A percentile compares a stretch with the other conserved stretches of the same genome.
These are phyloP conservation scores for Ceratocystis variospora DNA, from an alignment of 2,329 filamentous ascomycete species.

Conservation along the genomic window DNA sequence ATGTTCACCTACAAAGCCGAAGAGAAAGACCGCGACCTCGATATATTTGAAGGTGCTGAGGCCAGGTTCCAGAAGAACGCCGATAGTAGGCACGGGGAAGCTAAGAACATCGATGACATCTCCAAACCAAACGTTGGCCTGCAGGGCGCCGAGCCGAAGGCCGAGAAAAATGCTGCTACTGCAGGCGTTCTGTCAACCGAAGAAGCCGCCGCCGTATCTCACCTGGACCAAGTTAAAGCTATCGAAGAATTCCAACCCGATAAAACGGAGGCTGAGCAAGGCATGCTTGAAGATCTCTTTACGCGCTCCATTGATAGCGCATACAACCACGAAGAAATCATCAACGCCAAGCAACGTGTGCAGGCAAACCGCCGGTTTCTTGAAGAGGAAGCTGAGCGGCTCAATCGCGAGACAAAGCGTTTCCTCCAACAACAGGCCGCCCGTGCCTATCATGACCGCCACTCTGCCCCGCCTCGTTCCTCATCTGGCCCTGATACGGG, in stretches of 20 bases:
- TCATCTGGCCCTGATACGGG: constrained; percentile 38
- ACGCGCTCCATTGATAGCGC: constrained; percentile 79
- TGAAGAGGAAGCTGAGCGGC: constrained; percentile 43
- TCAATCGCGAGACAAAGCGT: constrained; percentile 18
- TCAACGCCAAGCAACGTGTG: constrained; percentile 59
- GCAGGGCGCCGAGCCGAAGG: neutral
- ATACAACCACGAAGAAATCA: constrained; percentile 82
- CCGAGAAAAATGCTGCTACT: neutral
- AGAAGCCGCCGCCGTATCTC: constrained; percentile 13
- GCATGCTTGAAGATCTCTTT: constrained; percentile 81
- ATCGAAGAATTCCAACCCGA: constrained; percentile 49
- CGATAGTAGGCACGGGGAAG: neutral
- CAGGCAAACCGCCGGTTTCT: constrained; percentile 66
- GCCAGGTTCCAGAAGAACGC: constrained; percentile 31
- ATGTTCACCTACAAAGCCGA: constrained; percentile 58
- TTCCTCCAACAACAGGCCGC: constrained; percentile 36
- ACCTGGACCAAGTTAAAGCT: constrained; percentile 35
- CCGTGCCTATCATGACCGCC: constrained; percentile 37
- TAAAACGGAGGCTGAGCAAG: constrained; percentile 43
- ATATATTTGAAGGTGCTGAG: constrained; percentile 77
- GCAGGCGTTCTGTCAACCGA: constrained; percentile 9
- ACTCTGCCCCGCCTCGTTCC: constrained; percentile 56
- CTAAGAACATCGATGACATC: neutral
- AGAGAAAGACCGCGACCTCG: constrained; percentile 64
- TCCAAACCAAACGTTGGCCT: neutral